Evolutionary conservation across 2,329 filamentous ascomycete genomes (phyloP).

Genomic region (Paecilomyces sp.): DNA sequence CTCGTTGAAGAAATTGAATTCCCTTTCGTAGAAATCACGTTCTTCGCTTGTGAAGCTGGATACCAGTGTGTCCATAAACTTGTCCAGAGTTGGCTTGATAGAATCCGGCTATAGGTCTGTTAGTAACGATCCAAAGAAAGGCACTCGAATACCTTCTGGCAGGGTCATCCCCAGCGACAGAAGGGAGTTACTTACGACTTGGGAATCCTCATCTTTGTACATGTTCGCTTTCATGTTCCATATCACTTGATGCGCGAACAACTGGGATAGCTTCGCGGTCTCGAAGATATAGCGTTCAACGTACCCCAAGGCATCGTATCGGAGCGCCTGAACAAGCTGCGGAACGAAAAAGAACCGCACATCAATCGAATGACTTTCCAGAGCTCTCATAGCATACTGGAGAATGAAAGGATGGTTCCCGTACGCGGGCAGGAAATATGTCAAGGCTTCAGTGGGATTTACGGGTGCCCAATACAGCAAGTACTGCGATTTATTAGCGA

Average conservation of each 20-base stretch:
- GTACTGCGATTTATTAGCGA: constrained; percentile 52
- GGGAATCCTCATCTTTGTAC: constrained; percentile 92
- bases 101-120: constrained; percentile 60
- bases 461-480: constrained; percentile 88
- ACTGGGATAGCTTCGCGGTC: constrained; percentile 92
- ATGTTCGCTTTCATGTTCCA: constrained; percentile 99
- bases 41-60: constrained; percentile 73
- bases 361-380: constrained; percentile 93
- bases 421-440: constrained; percentile 86
- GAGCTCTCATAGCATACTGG: constrained; percentile 91
- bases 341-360: constrained; percentile 99
- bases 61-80: constrained; percentile 78
- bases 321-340: constrained; percentile 90
- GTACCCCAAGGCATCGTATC: constrained; percentile 89
- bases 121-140: constrained; percentile 5
- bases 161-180: constrained; percentile 3
- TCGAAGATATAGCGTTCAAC: constrained; percentile 95
- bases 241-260: constrained; percentile 98
- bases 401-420: constrained; percentile 86
- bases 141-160: not conserved
- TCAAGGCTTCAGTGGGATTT: constrained; percentile 87
- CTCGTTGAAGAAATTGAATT: constrained; percentile 97
- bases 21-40: constrained; percentile 79
- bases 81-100: constrained; percentile 88
- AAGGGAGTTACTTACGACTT: constrained; percentile 52